These are phyloP conservation scores for Beauveria sp. DNA, from an alignment of 2,329 filamentous ascomycete genomes.

Conservation along the genomic window DNA sequence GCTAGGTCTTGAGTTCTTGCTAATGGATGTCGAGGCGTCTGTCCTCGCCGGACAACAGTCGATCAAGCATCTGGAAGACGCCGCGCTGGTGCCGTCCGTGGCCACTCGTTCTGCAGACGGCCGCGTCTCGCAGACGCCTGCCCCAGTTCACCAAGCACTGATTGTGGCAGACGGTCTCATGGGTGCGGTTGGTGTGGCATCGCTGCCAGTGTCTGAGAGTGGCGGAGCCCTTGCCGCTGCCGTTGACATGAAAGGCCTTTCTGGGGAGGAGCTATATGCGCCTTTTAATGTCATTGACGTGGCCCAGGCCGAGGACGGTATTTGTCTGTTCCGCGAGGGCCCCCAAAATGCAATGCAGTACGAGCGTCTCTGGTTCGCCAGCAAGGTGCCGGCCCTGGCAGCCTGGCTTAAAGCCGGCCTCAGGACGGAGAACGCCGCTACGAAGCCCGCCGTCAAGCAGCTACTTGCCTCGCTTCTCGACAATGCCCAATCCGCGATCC, in stretches of 20 bases:
- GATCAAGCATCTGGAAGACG: slow-evolving; percentile 47
- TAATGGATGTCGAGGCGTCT: slow-evolving; percentile 43
- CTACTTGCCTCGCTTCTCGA: slow-evolving; percentile 62
- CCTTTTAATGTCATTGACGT: slow-evolving; percentile 57
- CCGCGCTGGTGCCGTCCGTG: slow-evolving; percentile 67
- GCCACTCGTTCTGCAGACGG: slow-evolving; percentile 61
- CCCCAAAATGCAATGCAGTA: slow-evolving; percentile 64
- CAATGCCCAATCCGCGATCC: slow-evolving; percentile 43
- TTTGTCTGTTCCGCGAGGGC: slow-evolving; percentile 61
- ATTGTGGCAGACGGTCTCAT: slow-evolving; percentile 66
- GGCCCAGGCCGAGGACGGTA: slow-evolving; percentile 50
- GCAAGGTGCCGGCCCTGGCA: slow-evolving; percentile 57
- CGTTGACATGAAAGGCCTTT: slow-evolving; percentile 47
- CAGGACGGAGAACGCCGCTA: slow-evolving; percentile 31
- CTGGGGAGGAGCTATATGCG: slow-evolving; percentile 26
- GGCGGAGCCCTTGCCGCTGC: slow-evolving; percentile 43
- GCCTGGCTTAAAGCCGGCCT: slow-evolving; percentile 56
- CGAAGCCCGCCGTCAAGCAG: slow-evolving; percentile 59
- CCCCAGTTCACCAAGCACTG: slow-evolving; percentile 77
- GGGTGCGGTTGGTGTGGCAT: slow-evolving; percentile 51
- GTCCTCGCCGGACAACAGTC: slow-evolving; percentile 24
- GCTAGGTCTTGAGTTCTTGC: slow-evolving; percentile 56
- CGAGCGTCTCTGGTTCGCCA: slow-evolving; percentile 66
- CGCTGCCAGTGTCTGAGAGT: slow-evolving; percentile 32
- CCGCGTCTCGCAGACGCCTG: slow-evolving; percentile 59